Percentiles rank a stretch among this genome's conserved stretches.
These are phyloP conservation scores for Persicaria tinctoria DNA, from an alignment of 148 eudicot species.

Conservation along the genomic window DNA sequence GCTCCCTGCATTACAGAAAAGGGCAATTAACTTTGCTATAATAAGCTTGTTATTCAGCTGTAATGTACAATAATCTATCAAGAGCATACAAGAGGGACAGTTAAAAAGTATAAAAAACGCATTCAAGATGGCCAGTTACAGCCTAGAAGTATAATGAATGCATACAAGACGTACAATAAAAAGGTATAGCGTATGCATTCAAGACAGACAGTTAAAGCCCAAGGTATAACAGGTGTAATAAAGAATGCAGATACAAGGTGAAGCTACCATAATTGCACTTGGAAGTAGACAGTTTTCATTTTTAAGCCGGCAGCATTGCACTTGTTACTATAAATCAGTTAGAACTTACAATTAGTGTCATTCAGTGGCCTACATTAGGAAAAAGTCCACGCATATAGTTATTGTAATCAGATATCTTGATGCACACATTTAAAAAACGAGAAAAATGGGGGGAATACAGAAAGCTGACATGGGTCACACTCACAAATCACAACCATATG, in stretches of 20 bases:
- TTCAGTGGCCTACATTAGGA: neutral
- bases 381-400: neutral
- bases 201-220: no score
- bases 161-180: neutral
- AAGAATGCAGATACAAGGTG: neutral
- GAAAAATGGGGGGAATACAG: neutral
- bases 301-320: neutral
- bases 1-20: constrained; percentile 50
- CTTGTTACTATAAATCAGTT: no score
- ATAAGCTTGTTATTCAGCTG: no score
- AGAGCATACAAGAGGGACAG: no score
- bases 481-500: neutral
- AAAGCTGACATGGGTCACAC: neutral
- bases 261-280: neutral
- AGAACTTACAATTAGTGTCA: no score
- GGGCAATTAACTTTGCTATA: neutral
- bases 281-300: neutral
- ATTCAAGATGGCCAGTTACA: no score
- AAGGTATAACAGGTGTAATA: no score
- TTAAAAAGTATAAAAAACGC: no score
- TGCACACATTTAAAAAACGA: neutral
- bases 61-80: no score
- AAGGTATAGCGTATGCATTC: neutral
- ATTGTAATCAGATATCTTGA: neutral
- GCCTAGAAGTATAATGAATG: no score